Evolutionary conservation across 345 rosid species (phyloP), one percentile per base, ranked within the genome.

Genomic region (Noccaea bulbosa): DNA sequence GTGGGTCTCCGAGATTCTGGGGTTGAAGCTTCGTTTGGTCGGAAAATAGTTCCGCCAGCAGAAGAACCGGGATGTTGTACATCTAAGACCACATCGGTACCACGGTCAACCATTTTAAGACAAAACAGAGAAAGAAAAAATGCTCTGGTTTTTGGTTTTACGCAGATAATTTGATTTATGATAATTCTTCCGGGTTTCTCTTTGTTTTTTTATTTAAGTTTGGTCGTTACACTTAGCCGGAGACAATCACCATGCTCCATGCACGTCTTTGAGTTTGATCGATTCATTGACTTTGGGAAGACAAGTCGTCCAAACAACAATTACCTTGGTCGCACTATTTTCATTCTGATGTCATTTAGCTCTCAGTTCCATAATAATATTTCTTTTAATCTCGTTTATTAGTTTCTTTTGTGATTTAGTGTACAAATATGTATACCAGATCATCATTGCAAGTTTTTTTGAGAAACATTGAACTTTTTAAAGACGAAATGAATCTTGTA

Each of bases 61-160:
- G 57, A 24, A 8, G 90, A 85, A 64, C 82, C 84, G 24, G 1
- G 12, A 8, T 49, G 12, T 49, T 1, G 33, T 49, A 85, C 77
- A 0, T 81, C 76, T 75, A 78, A 77, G 9, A 72, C 72, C 37
- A 85, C 83, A 74, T 84, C 87, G 4, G 58, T 50, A 45, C 20
- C 7, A 55, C 61, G 81, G 61, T 74, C 87, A 63, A 32, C 73
- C 74, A 75, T 75, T 54, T 20, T 49, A 0, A 57, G 17, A 67
- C 55, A 3, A 62, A 47, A 56, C 81, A 85, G 77, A 78, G 27
- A 53, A 35, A 8, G 24, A 20, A 52, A 3, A 20, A 52, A 3
- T 71, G 41, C 35, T 62, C 6, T 63, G 3, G 30, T 71, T 71
- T 50, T 53, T 48, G 30, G 35, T 62, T 58, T 53, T 35, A 40